Evolutionary conservation across 805 yeast genomes (phyloP), one percentile per base, ranked within the genome.

Genomic region (Lipomyces chichibuensis): DNA sequence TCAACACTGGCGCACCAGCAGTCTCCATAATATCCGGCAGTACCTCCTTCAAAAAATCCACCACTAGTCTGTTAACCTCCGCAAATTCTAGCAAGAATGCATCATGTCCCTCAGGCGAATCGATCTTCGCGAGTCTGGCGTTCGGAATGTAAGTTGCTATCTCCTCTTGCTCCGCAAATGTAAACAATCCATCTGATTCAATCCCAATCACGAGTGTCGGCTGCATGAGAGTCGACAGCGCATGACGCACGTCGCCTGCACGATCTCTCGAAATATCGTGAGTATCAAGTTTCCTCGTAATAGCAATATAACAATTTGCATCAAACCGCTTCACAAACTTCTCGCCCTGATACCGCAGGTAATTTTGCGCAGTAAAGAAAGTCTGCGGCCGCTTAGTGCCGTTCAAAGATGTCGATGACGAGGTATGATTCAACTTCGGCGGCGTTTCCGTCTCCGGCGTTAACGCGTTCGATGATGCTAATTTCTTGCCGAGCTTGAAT

Each of bases 91-190:
- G 82, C 67, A 95, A 80, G 75, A 95, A 95, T 1, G 98, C 99
- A 80, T 95, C 99, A 75, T 95, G 99, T 20, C 99, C 99, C 74
- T 95, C 99, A 13, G 94, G 95, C 0, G 98, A 92, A 69, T 90
- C 86, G 55, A 95, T 88, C 73, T 87, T 86, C 71, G 88, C 87
- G 71, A 95, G 80, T 6, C 73, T 77, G 0, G 96, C 83, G 72
- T 89, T 83, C 7, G 92, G 93, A 66, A 95, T 84, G 74, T 87
- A 80, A 53, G 86, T 84, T 1, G 96, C 96, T 59, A 95, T 83
- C 61, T 88, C 85, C 74, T 91, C 91, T 78, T 95, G 99, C 79
- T 95, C 99, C 25, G 93, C 85, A 73, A 89, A 87, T 0, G 98
- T 94, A 80, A 95, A 95, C 33, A 95, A 81, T 0, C 97, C 98